These are phyloP conservation scores for Pseudocercospora vitis DNA, from an alignment of 2,329 filamentous ascomycete genomes.

Conservation along the genomic window DNA sequence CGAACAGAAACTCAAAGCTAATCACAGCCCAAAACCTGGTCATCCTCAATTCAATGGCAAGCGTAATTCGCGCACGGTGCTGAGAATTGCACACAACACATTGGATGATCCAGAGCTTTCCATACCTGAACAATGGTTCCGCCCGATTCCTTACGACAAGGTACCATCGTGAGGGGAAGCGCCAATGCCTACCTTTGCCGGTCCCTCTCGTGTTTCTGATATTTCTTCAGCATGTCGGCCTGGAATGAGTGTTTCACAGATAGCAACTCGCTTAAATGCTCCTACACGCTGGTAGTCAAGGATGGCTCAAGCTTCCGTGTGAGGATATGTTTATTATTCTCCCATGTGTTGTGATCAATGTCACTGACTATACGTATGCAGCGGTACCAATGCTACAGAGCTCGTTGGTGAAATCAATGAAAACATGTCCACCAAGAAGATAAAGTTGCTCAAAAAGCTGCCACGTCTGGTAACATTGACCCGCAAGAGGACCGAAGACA, in stretches of 20 bases:
- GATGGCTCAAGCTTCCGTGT: background rate
- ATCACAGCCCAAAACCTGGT: background rate
- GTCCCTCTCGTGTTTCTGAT: background rate
- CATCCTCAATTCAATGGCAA: conserved; percentile 2
- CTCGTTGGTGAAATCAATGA: background rate
- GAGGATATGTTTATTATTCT: background rate
- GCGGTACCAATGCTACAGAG: background rate
- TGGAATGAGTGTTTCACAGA: conserved; percentile 4
- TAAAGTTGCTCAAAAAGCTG: background rate
- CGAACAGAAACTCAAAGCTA: background rate
- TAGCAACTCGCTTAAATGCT: conserved; percentile 1
- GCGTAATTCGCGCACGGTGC: conserved; percentile 1
- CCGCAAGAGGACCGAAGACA: background rate
- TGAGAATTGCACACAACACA: background rate
- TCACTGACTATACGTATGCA: background rate
- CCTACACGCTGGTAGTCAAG: background rate
- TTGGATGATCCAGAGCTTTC: background rate
- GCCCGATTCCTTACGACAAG: background rate
- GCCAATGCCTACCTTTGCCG: background rate
- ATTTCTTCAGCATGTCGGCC: background rate
- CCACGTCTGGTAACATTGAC: background rate
- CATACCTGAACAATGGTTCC: conserved; percentile 3
- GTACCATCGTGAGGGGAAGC: background rate
- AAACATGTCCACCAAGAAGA: background rate
- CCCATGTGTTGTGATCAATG: background rate